Evolutionary conservation across 148 eudicot species (phyloP), one percentile per base, ranked within the genome.

Genomic region (Silene conica): DNA sequence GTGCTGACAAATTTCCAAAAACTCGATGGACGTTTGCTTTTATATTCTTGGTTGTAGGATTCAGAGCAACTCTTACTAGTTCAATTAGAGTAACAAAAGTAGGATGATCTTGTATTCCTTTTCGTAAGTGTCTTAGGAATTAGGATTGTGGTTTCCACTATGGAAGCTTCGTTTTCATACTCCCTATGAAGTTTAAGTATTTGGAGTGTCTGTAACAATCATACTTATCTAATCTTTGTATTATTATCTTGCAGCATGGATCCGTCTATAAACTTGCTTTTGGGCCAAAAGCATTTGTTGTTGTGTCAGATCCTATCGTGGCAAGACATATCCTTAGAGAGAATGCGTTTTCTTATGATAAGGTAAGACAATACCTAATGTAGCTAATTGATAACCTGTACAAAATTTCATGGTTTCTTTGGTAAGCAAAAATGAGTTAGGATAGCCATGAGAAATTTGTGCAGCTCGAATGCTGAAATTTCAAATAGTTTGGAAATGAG

Each of bases 251-350:
- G 69, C 96, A 96, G 99, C 95, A 96, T 88, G 99, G 99, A 45
- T 82, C 96, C 1, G 97, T 96, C 55, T 96, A 96, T 80, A 96
- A 90, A 83, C 97, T 96, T 86, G 99, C 97, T 70, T 96, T 96
- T 80, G 99, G 99, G 78, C 99, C 99, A 25, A 96, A 96, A 82
- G 97, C 99, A 64, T 96, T 96, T 82, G 89, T 92, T 73, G 97
- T 96, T 60, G 95, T 96, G 66, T 96, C 97, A 67, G 99, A 96
- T 81, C 99, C 99, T 74, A 82, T 90, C 54, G 99, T 96, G 55
- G 95, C 91, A 0, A 86, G 89, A 77, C 83, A 96, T 74, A 89
- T 96, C 75, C 97, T 96, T 46, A 92, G 92, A 57, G 99, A 96
- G 78, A 96, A 96, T 79, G 95, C 97, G 76, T 92, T 92, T 89